A percentile compares a stretch with the other conserved stretches of the same genome.
Conservation (phyloP, 352 stramenopile genomes). For the Phytopythium kandeliae region DNA sequence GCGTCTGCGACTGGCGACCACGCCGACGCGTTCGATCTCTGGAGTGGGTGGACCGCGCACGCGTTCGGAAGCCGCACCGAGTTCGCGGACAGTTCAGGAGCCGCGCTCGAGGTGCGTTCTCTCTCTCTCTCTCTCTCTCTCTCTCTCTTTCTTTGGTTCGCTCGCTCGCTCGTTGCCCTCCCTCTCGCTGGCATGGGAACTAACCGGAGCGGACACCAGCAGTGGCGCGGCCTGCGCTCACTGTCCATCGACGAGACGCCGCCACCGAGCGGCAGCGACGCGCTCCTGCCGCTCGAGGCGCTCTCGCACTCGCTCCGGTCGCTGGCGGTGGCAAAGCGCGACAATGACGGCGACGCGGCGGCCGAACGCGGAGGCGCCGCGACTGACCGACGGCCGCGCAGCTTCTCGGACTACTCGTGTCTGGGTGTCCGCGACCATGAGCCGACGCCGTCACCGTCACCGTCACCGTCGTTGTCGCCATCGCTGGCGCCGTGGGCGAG, state of each 20-base stretch:
- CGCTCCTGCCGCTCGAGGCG: constrained; percentile 23
- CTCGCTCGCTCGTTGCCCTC: no score
- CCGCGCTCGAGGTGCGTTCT: constrained; percentile 1
- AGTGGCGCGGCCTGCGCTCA: constrained; percentile 32
- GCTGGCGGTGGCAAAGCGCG: constrained; percentile 23
- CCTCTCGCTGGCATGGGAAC: no score
- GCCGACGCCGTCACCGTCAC: no score
- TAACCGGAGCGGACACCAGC: no score
- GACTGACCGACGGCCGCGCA: constrained; percentile 26
- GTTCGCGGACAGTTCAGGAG: constrained; percentile 16
- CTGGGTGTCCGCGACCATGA: no score
- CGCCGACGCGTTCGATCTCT: constrained; percentile 26
- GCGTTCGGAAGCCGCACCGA: constrained; percentile 20
- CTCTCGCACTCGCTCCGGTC: constrained; percentile 43
- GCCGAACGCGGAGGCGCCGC: background rate
- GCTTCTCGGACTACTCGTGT: constrained; percentile 65
- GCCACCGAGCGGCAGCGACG: constrained; percentile 6
- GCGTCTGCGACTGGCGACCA: background rate
- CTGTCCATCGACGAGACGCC: constrained; percentile 29
- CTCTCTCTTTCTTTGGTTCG: no score
- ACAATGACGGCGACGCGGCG: background rate
- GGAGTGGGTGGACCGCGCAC: constrained; percentile 31
- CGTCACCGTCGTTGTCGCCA: no score
- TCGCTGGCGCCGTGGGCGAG: no score
- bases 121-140: no score